Evolutionary conservation across 2,329 filamentous ascomycete genomes (phyloP), one percentile per base, ranked within the genome.

Genomic region (Aquanectria penicillioides): DNA sequence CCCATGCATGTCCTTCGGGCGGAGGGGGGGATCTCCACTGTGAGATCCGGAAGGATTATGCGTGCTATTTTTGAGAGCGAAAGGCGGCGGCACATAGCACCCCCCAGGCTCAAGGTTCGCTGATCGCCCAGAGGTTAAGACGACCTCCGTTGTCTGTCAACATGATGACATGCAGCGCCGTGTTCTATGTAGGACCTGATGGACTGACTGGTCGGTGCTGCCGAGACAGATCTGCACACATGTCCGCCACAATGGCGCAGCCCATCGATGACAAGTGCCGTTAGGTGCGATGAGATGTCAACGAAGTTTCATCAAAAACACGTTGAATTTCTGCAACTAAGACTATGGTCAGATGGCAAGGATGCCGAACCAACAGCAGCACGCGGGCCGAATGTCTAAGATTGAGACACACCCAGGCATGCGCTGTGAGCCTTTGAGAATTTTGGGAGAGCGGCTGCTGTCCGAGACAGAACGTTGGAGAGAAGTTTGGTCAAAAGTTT

Each of bases 181-280:
- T n/a, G n/a, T n/a, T n/a, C n/a, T n/a, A n/a, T n/a, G n/a, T n/a
- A 40, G 17, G 9, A 31, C 23, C 25, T 22, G 28, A 22, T 29
- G 26, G 18, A 29, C 13, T 18, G 36, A 53, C 34, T 37, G 34
- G 41, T 48, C 47, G 48, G 55, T 36, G n/a, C 51, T 41, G 52
- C 62, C 64, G 63, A 69, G 66, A 51, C 59, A 58, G 59, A 65
- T 64, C 59, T 56, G 41, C 64, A 49, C 22, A 31, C 48, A 48
- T 41, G 51, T 60, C 61, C 63, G 66, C 61, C 63, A 61, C 56
- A 60, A 37, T 48, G 49, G 43, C 55, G 31, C 59, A 53, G 65
- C 28, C 29, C 34, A 26, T 59, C 37, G 51, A 37, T 51, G 52
- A 68, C 55, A 59, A 59, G 48, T 52, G 57, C 38, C 50, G 54